Conservation (phyloP, 129 eudicot species). For the Lactuca sativa region DNA sequence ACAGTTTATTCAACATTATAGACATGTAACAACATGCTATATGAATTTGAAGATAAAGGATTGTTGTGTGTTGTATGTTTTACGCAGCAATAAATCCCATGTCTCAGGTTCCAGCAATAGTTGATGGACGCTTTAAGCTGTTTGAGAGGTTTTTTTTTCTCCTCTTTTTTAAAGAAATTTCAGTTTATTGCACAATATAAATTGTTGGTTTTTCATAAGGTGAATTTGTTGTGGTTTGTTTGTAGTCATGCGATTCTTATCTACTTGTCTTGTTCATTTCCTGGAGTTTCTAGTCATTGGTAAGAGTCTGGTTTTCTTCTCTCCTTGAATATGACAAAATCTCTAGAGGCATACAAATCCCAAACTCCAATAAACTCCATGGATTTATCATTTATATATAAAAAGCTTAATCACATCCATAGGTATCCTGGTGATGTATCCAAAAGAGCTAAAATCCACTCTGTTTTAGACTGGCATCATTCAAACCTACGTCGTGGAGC, state of each 20-base stretch:
- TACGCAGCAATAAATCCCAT: conserved; percentile 72
- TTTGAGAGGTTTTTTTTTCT: conserved; percentile 61
- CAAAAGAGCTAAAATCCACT: conserved; percentile 76
- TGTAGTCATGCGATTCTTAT: conserved; percentile 88
- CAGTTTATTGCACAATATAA: background rate
- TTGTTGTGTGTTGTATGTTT: background rate
- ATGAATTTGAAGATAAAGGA: too few species aligned
- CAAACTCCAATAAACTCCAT: background rate
- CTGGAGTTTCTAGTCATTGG: conserved; percentile 84
- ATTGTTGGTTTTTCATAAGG: background rate
- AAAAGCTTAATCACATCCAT: background rate
- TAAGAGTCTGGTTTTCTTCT: conserved; percentile 27
- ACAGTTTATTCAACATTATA: too few species aligned
- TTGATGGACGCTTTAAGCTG: conserved; percentile 71
- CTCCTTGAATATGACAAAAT: background rate
- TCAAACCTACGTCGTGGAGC: conserved; percentile 72
- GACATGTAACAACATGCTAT: too few species aligned
- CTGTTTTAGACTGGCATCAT: conserved; percentile 97
- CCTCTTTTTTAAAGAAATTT: background rate
- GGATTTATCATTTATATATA: background rate
- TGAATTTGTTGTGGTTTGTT: conserved; percentile 7
- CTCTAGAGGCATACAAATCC: background rate
- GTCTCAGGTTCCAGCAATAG: conserved; percentile 70
- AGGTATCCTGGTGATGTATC: conserved; percentile 87
- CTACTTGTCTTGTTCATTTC: conserved; percentile 62